These are phyloP conservation scores for Pseudogymnoascus sp. DNA, from an alignment of 2,329 filamentous ascomycete species.

Conservation along the genomic window DNA sequence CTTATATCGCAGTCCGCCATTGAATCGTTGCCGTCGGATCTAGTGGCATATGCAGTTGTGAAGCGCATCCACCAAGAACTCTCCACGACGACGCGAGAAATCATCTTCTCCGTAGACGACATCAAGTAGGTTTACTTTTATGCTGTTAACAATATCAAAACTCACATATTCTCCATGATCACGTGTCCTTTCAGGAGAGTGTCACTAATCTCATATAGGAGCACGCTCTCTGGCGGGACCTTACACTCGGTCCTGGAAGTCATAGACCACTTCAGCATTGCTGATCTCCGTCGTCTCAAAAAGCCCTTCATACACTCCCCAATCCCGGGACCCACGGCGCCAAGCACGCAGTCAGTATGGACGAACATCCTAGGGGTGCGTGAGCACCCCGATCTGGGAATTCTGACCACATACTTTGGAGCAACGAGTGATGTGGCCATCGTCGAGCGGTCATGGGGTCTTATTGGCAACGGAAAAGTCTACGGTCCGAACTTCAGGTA, in stretches of 20 bases:
- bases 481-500: slow-evolving; percentile 58
- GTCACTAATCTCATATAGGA: slow-evolving; percentile 28
- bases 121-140: slow-evolving; percentile 30
- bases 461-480: slow-evolving; percentile 38
- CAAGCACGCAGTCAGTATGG: slow-evolving; percentile 31
- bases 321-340: slow-evolving; percentile 30
- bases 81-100: slow-evolving; percentile 42
- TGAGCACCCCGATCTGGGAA: slow-evolving; percentile 43
- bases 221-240: slow-evolving; percentile 55
- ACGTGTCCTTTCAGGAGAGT: background rate
- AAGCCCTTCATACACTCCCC: slow-evolving; percentile 51
- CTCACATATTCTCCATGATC: background rate
- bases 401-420: slow-evolving; percentile 45
- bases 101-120: slow-evolving; percentile 42
- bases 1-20: slow-evolving; percentile 55
- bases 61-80: slow-evolving; percentile 42
- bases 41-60: slow-evolving; percentile 45
- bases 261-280: slow-evolving; percentile 43
- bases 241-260: slow-evolving; percentile 56
- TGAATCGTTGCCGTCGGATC: slow-evolving; percentile 54
- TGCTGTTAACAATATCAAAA: background rate
- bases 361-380: slow-evolving; percentile 43
- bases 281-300: slow-evolving; percentile 38
- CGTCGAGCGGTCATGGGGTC: slow-evolving; percentile 56
- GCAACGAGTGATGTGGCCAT: slow-evolving; percentile 43